phyloP scores from a whole-genome alignment of 225 moss, liverwort and hornwort genomes.

The Bryoerythrophyllum caledonicum region DNA sequence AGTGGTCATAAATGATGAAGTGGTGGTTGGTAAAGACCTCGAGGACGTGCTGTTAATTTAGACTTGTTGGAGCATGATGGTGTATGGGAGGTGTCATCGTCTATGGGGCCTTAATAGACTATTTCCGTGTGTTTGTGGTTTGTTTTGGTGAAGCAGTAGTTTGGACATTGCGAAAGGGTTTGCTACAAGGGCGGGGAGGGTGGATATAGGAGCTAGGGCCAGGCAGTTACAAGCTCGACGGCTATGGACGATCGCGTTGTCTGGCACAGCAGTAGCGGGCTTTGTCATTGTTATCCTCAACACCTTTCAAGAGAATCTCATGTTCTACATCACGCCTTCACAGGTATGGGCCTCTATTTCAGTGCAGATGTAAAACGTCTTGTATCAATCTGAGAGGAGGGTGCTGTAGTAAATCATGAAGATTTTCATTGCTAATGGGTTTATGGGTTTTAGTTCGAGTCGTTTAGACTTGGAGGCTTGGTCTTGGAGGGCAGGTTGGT shows the following conservation, averaged over 20 bases:
- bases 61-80: no score
- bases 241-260: slow-evolving; percentile 79
- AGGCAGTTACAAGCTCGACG: slow-evolving; percentile 87
- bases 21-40: no score
- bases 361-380: neutral
- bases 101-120: no score
- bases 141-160: slow-evolving; percentile 36
- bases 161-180: slow-evolving; percentile 47
- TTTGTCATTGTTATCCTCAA: slow-evolving; percentile 87
- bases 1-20: no score
- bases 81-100: no score
- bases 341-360: slow-evolving; percentile 67
- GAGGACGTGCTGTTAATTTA: no score
- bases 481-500: slow-evolving; percentile 94
- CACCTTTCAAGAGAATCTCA: slow-evolving; percentile 93
- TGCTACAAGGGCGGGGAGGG: slow-evolving; percentile 48
- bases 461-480: slow-evolving; percentile 85
- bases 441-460: slow-evolving; percentile 11
- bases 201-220: slow-evolving; percentile 83
- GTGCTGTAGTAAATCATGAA: neutral
- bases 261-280: slow-evolving; percentile 81
- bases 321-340: slow-evolving; percentile 91
- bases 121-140: neutral
- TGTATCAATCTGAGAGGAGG: no score
- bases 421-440: slow-evolving; percentile 6